phyloP scores from a whole-genome alignment of 2,329 filamentous ascomycete genomes.

The Geosmithia morbida region DNA sequence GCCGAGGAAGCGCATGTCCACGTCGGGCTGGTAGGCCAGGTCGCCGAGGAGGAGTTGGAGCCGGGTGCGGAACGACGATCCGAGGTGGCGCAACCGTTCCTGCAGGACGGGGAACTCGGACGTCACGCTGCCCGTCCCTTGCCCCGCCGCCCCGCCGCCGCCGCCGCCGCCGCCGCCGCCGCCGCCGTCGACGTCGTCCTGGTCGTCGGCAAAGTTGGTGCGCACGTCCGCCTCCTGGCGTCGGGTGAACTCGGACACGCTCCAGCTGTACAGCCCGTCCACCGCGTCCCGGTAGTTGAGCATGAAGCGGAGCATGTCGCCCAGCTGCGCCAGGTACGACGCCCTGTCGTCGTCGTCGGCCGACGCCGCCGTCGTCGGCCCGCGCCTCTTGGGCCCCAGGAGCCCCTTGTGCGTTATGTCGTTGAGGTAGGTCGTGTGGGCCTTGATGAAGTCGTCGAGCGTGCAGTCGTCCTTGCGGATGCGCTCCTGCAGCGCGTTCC shows the following conservation, averaged over 20 bases:
- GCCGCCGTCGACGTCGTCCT: constrained; percentile 6
- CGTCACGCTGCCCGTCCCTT: constrained; percentile 40
- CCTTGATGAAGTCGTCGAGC: constrained; percentile 85
- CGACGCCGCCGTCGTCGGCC: constrained; percentile 3
- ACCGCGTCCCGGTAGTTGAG: constrained; percentile 85
- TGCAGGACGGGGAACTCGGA: constrained; percentile 61
- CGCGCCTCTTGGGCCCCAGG: constrained; percentile 51
- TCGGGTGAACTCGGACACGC: constrained; percentile 82
- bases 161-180: constrained; percentile 11
- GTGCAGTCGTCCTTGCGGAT: constrained; percentile 79
- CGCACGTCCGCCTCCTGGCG: constrained; percentile 75
- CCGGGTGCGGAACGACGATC: constrained; percentile 60
- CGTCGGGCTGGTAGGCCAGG: constrained; percentile 81
- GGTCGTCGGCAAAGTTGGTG: constrained; percentile 37
- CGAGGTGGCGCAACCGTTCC: constrained; percentile 56
- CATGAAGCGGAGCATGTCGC: constrained; percentile 89
- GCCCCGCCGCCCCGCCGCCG: constrained; percentile 2
- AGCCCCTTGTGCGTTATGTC: constrained; percentile 94
- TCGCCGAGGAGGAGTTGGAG: constrained; percentile 79
- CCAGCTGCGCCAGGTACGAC: constrained; percentile 78
- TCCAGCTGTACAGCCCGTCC: constrained; percentile 88
- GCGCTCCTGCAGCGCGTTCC: constrained; percentile 76
- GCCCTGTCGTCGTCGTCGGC: constrained; percentile 49
- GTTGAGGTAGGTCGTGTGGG: constrained; percentile 81
- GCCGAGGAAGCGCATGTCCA: constrained; percentile 88